phyloP scores from a whole-genome alignment of 257 asterid genomes.

The Anisodus acutangulus region DNA sequence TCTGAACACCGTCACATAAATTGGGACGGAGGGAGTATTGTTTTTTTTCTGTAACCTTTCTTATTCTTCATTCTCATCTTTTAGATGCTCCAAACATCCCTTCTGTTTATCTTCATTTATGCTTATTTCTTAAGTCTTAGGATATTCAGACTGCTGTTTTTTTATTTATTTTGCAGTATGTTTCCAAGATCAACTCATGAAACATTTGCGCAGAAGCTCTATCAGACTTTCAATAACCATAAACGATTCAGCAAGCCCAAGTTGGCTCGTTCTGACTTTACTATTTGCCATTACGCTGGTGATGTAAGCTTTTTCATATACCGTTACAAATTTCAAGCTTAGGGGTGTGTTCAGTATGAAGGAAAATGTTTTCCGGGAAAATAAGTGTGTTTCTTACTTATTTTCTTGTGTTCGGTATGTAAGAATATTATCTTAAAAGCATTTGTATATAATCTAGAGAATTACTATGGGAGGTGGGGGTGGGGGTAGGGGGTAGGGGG shows the following conservation, averaged over 20 bases:
- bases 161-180: constrained; percentile 61
- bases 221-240: constrained; percentile 78
- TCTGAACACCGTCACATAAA: too few species aligned
- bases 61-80: neutral
- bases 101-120: neutral
- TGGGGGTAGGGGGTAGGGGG: too few species aligned
- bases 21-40: neutral
- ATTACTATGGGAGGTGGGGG: too few species aligned
- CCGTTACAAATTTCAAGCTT: neutral
- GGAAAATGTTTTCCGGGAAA: too few species aligned
- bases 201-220: constrained; percentile 91
- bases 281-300: constrained; percentile 94
- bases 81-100: constrained; percentile 6
- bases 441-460: too few species aligned
- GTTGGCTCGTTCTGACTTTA: constrained; percentile 88
- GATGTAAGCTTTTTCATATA: constrained; percentile 61
- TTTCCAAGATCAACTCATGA: constrained; percentile 96
- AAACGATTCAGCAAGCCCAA: constrained; percentile 96
- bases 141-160: constrained; percentile 25
- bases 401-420: neutral
- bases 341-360: too few species aligned
- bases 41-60: neutral
- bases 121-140: neutral
- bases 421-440: too few species aligned
- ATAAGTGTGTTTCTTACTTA: too few species aligned